Evolutionary conservation across 352 stramenopile species (phyloP).

Genomic region (Globisporangium emineosum): DNA sequence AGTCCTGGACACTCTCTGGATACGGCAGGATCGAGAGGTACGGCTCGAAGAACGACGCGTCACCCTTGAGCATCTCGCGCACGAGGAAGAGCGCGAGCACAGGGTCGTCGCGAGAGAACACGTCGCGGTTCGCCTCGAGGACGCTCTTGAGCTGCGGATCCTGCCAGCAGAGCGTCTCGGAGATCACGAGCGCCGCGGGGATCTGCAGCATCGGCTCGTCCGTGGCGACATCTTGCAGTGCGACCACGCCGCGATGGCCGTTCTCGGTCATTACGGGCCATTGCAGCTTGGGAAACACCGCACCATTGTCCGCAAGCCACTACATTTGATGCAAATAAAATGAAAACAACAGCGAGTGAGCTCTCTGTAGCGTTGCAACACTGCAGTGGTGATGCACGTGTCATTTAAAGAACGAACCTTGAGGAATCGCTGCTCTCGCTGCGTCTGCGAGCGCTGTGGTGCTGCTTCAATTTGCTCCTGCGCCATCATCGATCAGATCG

Average conservation of each 20-base stretch:
- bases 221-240: constrained; percentile 44
- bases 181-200: constrained; percentile 68
- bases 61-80: constrained; percentile 57
- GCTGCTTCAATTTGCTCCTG: constrained; percentile 1
- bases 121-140: constrained; percentile 49
- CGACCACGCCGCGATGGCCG: constrained; percentile 60
- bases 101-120: constrained; percentile 79
- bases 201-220: constrained; percentile 71
- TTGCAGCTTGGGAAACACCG: constrained; percentile 69
- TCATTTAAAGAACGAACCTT: constrained; percentile 18
- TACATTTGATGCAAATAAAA: constrained; percentile 9
- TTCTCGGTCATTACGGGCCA: constrained; percentile 55
- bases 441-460: constrained; percentile 1
- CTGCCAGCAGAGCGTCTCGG: constrained; percentile 52
- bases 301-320: constrained; percentile 74
- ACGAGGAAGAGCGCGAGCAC: constrained; percentile 83
- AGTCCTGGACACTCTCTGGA: constrained; percentile 80
- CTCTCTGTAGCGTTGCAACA: not conserved
- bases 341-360: not conserved
- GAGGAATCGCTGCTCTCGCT: constrained; percentile 48
- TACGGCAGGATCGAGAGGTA: constrained; percentile 84
- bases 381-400: not conserved
- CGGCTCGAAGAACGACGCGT: constrained; percentile 82
- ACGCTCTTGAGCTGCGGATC: constrained; percentile 48
- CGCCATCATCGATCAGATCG: constrained; percentile 2